Conservation (phyloP, 352 stramenopile genomes). For the Globisporangium spiculum region DNA sequence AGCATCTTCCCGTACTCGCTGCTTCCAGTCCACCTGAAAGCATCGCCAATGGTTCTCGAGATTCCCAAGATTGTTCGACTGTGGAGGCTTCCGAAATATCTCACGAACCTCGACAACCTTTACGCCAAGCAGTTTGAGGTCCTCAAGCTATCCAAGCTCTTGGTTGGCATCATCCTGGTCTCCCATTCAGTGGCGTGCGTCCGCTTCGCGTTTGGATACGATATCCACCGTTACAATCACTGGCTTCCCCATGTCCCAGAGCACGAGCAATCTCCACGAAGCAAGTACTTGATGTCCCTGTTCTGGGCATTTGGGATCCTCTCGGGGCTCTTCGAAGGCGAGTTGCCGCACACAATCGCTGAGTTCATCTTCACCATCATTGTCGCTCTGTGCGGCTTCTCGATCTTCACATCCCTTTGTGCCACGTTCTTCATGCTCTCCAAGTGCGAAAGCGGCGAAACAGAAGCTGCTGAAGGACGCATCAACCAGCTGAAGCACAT, state of each 20-base stretch:
- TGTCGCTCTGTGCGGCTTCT: slow-evolving; percentile 66
- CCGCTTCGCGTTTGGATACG: slow-evolving; percentile 59
- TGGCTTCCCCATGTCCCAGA: slow-evolving; percentile 42
- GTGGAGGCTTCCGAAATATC: slow-evolving; percentile 37
- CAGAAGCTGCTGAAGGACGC: slow-evolving; percentile 50
- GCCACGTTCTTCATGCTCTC: slow-evolving; percentile 81
- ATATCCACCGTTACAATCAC: slow-evolving; percentile 37
- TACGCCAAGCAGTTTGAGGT: slow-evolving; percentile 63
- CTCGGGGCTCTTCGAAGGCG: slow-evolving; percentile 67
- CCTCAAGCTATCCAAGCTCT: slow-evolving; percentile 45
- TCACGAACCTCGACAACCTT: slow-evolving; percentile 52
- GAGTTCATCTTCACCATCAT: slow-evolving; percentile 69
- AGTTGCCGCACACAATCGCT: slow-evolving; percentile 38
- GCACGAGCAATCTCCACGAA: slow-evolving; percentile 25
- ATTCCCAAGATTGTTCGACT: slow-evolving; percentile 47
- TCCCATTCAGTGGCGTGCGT: slow-evolving; percentile 60
- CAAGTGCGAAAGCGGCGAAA: slow-evolving; percentile 67
- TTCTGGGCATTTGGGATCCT: slow-evolving; percentile 73
- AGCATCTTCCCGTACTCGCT: slow-evolving; percentile 45
- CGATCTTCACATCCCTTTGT: slow-evolving; percentile 65
- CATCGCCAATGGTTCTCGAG: slow-evolving; percentile 23
- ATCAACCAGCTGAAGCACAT: slow-evolving; percentile 78
- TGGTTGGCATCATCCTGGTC: slow-evolving; percentile 47
- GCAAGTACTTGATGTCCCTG: slow-evolving; percentile 43
- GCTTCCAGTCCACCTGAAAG: slow-evolving; percentile 7